These are phyloP conservation scores for Spathaspora girioi DNA, from an alignment of 805 yeast genomes.

Conservation along the genomic window DNA sequence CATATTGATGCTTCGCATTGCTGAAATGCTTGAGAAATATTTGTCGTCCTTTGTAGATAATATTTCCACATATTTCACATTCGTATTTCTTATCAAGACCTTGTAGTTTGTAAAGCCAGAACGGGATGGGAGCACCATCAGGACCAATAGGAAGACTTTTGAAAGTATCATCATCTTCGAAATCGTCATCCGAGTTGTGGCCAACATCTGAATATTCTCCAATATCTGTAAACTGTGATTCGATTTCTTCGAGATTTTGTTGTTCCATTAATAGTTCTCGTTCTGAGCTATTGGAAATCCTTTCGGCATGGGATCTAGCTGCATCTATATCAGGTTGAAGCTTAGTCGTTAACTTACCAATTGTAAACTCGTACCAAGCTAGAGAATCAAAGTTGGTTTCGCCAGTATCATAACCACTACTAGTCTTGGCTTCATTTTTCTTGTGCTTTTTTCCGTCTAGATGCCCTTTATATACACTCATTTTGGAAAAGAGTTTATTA, in stretches of 20 bases:
- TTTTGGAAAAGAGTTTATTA: constrained; percentile 57
- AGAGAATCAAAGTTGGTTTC: neutral
- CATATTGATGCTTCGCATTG: constrained; percentile 67
- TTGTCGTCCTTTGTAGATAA: constrained; percentile 66
- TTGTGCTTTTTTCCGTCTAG: constrained; percentile 71
- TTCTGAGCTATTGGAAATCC: constrained; percentile 65
- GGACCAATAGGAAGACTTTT: constrained; percentile 73
- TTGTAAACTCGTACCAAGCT: constrained; percentile 29
- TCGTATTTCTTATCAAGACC: constrained; percentile 70
- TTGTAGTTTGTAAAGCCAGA: constrained; percentile 86
- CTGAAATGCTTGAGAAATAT: constrained; percentile 72
- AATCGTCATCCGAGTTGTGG: constrained; percentile 11
- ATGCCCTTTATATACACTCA: constrained; percentile 66
- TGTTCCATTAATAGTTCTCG: constrained; percentile 59
- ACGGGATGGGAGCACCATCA: constrained; percentile 91
- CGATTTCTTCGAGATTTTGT: constrained; percentile 35
- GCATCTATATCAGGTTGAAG: constrained; percentile 39
- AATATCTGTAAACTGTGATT: constrained; percentile 37
- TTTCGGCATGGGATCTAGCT: constrained; percentile 60
- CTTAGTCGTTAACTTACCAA: constrained; percentile 32
- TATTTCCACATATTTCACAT: constrained; percentile 88
- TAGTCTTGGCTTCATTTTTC: constrained; percentile 38
- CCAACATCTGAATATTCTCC: constrained; percentile 1
- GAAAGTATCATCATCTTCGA: constrained; percentile 41
- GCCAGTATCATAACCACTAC: neutral